Evolutionary conservation across 139 green algal genomes (phyloP), one percentile per base, ranked within the genome.

Genomic region (Mesostigma viride): DNA sequence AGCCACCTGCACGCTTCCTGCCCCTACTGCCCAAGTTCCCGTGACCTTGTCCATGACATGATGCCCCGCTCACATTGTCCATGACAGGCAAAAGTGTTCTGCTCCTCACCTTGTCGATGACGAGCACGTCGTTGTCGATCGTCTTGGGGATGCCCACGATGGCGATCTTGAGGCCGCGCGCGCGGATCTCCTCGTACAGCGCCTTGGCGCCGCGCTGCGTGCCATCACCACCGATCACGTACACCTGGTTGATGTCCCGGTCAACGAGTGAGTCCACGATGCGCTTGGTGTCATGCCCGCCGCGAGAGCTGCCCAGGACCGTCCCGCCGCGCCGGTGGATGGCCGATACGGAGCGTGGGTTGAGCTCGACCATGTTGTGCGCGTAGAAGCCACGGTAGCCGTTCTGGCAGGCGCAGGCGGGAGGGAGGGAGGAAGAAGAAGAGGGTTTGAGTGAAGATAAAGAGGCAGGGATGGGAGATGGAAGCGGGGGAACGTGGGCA

Each of bases 121-220:
- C 62, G 47, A 94, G 81, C 65, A 97, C 96, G 82, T 97, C 91
- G 62, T 97, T 97, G 74, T 97, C 91, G 26, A 97, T 97, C 28
- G 88, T 95, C 77, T 98, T 98, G 33, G 91, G 91, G 58, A 96
- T 80, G 28, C 86, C 89, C 5, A 65, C 69, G 22, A 80, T 69
- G 6, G 62, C 47, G 14, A 83, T 64, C 53, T 80, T 77, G 24
- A 80, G n/a, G 22, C 64, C 64, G 17, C 77, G 34, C n/a, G 34
- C 31, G 17, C 31, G 33, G 17, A 57, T 53, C 46, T 81, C 40
- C 40, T 53, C 40, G 1, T 27, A 61, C 26, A 76, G 67, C 5
- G 70, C 70, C 3, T 72, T 46, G 2, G 70, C 70, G 3, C 63
- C 70, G 1, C 46, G 46, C 36, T 72, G 63, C 48, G 63, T 68